Conservation (phyloP, 495 filamentous ascomycete species). For the Xylaria castorea region DNA sequence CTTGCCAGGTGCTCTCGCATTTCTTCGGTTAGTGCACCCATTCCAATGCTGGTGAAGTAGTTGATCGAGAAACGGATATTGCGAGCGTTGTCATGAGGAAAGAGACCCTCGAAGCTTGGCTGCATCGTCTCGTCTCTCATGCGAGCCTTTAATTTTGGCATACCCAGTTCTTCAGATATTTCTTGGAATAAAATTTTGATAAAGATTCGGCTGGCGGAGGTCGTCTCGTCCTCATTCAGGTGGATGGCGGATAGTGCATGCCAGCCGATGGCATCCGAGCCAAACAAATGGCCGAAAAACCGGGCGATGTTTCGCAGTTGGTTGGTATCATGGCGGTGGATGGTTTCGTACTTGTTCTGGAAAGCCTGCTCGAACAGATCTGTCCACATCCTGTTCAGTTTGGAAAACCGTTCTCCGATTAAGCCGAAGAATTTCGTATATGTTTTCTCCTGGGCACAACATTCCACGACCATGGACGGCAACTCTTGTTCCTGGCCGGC, state of each 20-base stretch:
- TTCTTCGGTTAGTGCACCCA: conserved; percentile 92
- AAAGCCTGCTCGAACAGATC: conserved; percentile 90
- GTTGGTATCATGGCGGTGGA: conserved; percentile 96
- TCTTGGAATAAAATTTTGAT: conserved; percentile 98
- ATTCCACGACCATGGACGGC: conserved; percentile 95
- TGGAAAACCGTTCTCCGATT: conserved; percentile 92
- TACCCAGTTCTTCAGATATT: conserved; percentile 82
- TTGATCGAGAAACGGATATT: conserved; percentile 98
- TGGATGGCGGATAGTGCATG: conserved; percentile 83
- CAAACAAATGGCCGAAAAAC: conserved; percentile 91
- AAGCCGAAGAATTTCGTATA: conserved; percentile 97
- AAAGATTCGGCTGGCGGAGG: conserved; percentile 92
- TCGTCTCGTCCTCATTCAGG: conserved; percentile 96
- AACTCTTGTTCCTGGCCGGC: conserved; percentile 88
- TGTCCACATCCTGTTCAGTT: conserved; percentile 92
- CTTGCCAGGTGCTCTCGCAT: conserved; percentile 92
- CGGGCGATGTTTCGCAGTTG: conserved; percentile 90
- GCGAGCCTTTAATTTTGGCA: conserved; percentile 75
- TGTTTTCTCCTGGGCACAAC: conserved; percentile 91
- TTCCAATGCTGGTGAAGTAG: conserved; percentile 96
- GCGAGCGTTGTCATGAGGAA: conserved; percentile 85
- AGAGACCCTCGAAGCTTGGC: conserved; percentile 82
- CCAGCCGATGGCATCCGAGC: conserved; percentile 89
- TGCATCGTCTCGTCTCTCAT: conserved; percentile 79
- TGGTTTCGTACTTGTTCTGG: conserved; percentile 93